Evolutionary conservation across 768 basidiomycete genomes (phyloP).

Genomic region (Boletus patriciae): DNA sequence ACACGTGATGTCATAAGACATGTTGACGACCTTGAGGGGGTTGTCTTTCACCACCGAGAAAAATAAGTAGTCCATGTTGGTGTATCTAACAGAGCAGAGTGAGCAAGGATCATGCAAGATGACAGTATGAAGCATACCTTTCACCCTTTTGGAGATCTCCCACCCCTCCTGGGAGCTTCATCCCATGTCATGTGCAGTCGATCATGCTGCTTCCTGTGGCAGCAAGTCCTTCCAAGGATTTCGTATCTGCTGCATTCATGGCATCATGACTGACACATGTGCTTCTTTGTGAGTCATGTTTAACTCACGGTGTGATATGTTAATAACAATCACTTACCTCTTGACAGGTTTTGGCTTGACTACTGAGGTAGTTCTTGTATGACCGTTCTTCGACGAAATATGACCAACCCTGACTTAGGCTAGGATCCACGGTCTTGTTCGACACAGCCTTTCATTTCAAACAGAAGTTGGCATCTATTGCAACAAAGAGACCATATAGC

Average conservation of each 20-base stretch:
- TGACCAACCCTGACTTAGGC: not conserved
- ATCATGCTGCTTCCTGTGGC: slow-evolving; percentile 16
- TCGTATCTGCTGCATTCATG: slow-evolving; percentile 1
- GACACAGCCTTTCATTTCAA: not conserved
- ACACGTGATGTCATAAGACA: not conserved
- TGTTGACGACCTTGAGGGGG: not conserved
- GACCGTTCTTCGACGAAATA: not conserved
- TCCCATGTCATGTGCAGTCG: slow-evolving; percentile 7
- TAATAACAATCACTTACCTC: too few species aligned
- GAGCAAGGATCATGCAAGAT: too few species aligned
- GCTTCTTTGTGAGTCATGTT: slow-evolving; percentile 2
- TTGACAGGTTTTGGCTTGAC: too few species aligned
- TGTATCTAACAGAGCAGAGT: too few species aligned
- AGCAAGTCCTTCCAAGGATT: not conserved
- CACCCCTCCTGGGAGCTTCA: slow-evolving; percentile 15
- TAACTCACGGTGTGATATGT: too few species aligned
- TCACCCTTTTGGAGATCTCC: slow-evolving; percentile 24
- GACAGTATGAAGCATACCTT: not conserved
- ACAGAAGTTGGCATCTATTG: not conserved
- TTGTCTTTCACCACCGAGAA: too few species aligned
- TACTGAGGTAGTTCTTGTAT: not conserved
- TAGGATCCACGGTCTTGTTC: not conserved
- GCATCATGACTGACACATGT: slow-evolving; percentile 14
- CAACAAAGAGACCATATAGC: not conserved
- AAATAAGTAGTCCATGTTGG: too few species aligned